Evolutionary conservation across 2,329 filamentous ascomycete species (phyloP), one percentile per base, ranked within the genome.

Genomic region (Drechslerella coelobrocha): DNA sequence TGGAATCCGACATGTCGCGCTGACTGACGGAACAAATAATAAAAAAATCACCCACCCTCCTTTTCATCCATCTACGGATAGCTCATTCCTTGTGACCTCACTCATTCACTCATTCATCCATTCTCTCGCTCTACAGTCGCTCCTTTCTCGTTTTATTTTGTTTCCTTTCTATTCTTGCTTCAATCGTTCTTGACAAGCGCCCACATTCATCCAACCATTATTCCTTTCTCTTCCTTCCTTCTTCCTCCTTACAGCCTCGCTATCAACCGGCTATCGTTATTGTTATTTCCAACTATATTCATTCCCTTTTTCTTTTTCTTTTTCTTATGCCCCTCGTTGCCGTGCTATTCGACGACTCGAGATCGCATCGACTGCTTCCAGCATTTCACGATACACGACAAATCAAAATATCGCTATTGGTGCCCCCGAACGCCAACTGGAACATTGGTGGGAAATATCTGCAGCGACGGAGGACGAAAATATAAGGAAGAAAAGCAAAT

Each of bases 241-340:
- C 41, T 26, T 52, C 48, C 55, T 41, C 60, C 56, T 57, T 75
- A 72, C 74, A 73, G 73, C 72, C 65, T 74, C 73, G 74, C 75
- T 73, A 72, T 73, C 76, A 68, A 72, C 78, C 74, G 61, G 76
- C 76, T 74, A 2, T 26, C 12, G 29, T 37, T 52, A 7, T 52
- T 27, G 5, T 9, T 26, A 7, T 52, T 50, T 60, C 66, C 59
- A 63, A 63, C 66, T 60, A 54, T 54, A 47, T 71, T 24, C 60
- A 52, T 48, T 63, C 66, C 41, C 61, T 68, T 61, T 19, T 51
- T 21, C 39, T 31, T 2, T 59, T 26, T 51, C 5, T 51, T 50
- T 61, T 68, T 23, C 56, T 53, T 56, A 56, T 54, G 17, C 26
- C 47, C 41, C 54, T 51, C 27, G 41, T 51, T 29, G 45, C 31